phyloP scores from a whole-genome alignment of 2,329 filamentous ascomycete genomes.

The Calonectria montana region DNA sequence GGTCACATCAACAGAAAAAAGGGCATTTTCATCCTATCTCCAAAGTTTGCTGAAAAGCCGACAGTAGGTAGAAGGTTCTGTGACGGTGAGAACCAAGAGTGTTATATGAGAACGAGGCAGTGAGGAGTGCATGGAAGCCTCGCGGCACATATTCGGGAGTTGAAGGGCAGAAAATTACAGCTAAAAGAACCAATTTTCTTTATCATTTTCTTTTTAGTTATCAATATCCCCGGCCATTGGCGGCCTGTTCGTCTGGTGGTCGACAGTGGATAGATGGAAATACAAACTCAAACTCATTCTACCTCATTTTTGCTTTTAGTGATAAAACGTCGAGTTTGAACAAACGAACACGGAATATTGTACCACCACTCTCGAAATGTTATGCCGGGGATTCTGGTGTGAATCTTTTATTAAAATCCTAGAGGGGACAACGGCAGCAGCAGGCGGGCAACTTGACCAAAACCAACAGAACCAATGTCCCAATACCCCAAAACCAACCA shows the following conservation, averaged over 20 bases:
- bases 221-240: constrained; percentile 41
- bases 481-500: too few relatives aligned
- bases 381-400: too few relatives aligned
- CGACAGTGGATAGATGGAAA: constrained; percentile 24
- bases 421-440: too few relatives aligned
- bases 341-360: too few relatives aligned
- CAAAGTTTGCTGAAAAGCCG: constrained; percentile 65
- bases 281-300: constrained; percentile 13
- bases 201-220: constrained; percentile 34
- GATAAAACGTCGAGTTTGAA: neutral
- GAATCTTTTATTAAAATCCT: too few relatives aligned
- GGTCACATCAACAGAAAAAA: constrained; percentile 69
- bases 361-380: too few relatives aligned
- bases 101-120: constrained; percentile 34
- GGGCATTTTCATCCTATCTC: constrained; percentile 73
- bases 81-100: constrained; percentile 46
- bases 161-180: constrained; percentile 44
- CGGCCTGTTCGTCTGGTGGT: constrained; percentile 26
- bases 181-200: constrained; percentile 43
- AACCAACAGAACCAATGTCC: too few relatives aligned
- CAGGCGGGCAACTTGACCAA: too few relatives aligned
- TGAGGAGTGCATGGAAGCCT: constrained; percentile 35
- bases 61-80: constrained; percentile 34
- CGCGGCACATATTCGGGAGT: constrained; percentile 45
- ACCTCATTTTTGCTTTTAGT: neutral